phyloP scores from a whole-genome alignment of 257 asterid genomes.

The Penstemon newberryi region DNA sequence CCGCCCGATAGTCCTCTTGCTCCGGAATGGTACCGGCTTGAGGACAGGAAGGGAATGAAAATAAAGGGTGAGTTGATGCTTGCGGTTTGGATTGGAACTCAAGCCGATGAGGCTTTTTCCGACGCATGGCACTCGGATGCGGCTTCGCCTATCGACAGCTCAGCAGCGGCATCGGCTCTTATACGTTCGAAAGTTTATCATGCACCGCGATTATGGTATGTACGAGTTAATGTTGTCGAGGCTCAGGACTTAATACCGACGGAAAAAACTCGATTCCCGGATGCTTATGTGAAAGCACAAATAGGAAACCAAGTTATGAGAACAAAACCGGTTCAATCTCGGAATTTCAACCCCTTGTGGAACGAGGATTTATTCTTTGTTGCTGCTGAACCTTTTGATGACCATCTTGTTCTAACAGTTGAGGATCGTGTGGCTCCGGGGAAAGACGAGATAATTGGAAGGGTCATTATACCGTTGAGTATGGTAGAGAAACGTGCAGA shows the following conservation, averaged over 20 bases:
- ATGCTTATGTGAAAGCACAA: conserved; percentile 63
- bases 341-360: conserved; percentile 68
- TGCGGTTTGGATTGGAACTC: conserved; percentile 82
- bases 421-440: conserved; percentile 44
- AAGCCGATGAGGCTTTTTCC: conserved; percentile 75
- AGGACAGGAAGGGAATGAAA: conserved; percentile 46
- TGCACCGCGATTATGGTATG: conserved; percentile 75
- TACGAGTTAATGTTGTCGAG: conserved; percentile 67
- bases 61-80: conserved; percentile 65
- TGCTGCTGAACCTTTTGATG: conserved; percentile 83
- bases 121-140: conserved; percentile 85
- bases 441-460: conserved; percentile 64
- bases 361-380: conserved; percentile 71
- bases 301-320: conserved; percentile 67
- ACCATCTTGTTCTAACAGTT: conserved; percentile 49
- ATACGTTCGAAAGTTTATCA: conserved; percentile 63
- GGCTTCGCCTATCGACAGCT: conserved; percentile 30
- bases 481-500: conserved; percentile 64
- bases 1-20: conserved; percentile 89
- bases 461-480: conserved; percentile 48
- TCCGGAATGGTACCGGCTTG: conserved; percentile 76
- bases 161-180: conserved; percentile 2
- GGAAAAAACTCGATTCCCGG: conserved; percentile 59
- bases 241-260: conserved; percentile 63
- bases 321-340: conserved; percentile 47